Conservation (phyloP, 2,329 filamentous ascomycete genomes). For the Podosphaera xanthii region DNA sequence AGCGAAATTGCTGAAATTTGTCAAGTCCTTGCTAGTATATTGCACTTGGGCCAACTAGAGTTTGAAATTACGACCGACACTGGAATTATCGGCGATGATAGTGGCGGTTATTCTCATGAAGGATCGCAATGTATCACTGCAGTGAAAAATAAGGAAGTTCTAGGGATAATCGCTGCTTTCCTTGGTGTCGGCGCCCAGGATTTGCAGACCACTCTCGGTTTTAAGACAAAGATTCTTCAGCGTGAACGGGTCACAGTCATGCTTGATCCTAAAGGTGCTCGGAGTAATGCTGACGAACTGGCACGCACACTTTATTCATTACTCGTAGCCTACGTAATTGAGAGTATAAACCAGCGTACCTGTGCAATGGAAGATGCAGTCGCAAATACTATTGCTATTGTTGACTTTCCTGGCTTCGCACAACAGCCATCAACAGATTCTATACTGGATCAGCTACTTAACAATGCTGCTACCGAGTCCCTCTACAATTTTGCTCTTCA, state of each 20-base stretch:
- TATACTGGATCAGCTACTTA: constrained; percentile 74
- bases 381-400: constrained; percentile 78
- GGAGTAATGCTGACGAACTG: constrained; percentile 80
- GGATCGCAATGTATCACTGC: constrained; percentile 67
- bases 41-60: constrained; percentile 95
- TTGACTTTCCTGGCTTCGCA: constrained; percentile 91
- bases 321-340: constrained; percentile 80
- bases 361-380: constrained; percentile 76
- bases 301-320: constrained; percentile 84
- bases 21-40: constrained; percentile 74
- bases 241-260: constrained; percentile 96
- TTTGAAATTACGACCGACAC: constrained; percentile 70
- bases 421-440: constrained; percentile 70
- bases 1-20: constrained; percentile 93
- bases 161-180: constrained; percentile 79
- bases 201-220: constrained; percentile 70
- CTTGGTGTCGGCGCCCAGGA: constrained; percentile 62
- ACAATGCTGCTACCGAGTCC: constrained; percentile 79
- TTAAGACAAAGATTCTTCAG: constrained; percentile 92
- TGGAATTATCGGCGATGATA: constrained; percentile 62
- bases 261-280: constrained; percentile 78
- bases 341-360: constrained; percentile 72
- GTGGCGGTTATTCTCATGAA: constrained; percentile 88
- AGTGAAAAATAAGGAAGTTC: constrained; percentile 81
- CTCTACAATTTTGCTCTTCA: constrained; percentile 86